Evolutionary conservation across 73 alveolate genomes (phyloP), one percentile per base, ranked within the genome.

Genomic region (Blepharisma stoltei): DNA sequence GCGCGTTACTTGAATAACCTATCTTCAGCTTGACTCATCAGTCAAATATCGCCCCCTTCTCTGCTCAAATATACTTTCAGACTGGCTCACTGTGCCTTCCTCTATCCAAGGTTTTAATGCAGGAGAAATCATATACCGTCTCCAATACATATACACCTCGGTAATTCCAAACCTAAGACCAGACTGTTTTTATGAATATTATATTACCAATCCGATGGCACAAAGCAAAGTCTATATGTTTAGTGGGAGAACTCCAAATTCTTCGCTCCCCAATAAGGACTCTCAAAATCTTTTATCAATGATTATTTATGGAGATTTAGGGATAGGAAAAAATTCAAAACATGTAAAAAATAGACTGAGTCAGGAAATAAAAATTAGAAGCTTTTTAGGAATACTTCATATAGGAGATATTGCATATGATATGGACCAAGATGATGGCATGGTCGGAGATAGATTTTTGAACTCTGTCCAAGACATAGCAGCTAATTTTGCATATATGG

Each of bases 391-490:
- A 18, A 50, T 50, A 11, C n/a, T 50, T 50, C 65, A 50, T 50
- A 50, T 14, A 14, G 65, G 65, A 50, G 65, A 50, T 18, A 14
- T 50, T 50, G 65, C 65, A 14, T 50, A 50, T 50, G 65, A 50
- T 50, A 11, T 50, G n/a, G 65, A 50, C 21, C n/a, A 18, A 14
- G 65, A 50, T 14, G 21, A 14, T 11, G 65, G 65, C n/a, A 18
- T 14, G 21, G 65, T 50, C 65, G 65, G 65, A 14, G 65, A 50
- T 50, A 11, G 21, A 18, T 50, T 50, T 18, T 14, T 50, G 4
- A 50, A 18, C n/a, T 11, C 65, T 11, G 21, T 50, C 21, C 27
- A 50, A 50, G 27, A 11, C 21, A 50, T 50, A 14, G 65, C 65
- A 14, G 21, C 27, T 4, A 11, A 50, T 14, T 11, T 50, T 4